Evolutionary conservation across 768 basidiomycete genomes (phyloP).

Genomic region (Boletus insuetus): DNA sequence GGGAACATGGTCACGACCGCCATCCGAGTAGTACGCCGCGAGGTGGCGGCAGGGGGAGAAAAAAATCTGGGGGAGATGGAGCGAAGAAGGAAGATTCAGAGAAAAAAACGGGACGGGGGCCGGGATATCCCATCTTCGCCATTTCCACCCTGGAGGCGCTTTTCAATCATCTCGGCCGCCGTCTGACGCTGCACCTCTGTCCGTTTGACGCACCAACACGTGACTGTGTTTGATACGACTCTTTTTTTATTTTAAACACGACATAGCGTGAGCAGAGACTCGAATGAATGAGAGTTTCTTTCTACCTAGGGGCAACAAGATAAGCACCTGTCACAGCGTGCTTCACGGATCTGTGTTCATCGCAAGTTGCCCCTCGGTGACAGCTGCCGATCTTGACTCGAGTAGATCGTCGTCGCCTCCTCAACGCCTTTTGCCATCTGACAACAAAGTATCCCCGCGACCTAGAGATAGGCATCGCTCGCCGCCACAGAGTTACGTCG

Average conservation of each 20-base stretch:
- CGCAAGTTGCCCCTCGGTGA: too few relatives aligned
- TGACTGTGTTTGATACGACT: background rate
- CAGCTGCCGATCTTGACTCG: background rate
- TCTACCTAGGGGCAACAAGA: background rate
- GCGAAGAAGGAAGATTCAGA: slow-evolving; percentile 19
- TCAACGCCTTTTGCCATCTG: too few relatives aligned
- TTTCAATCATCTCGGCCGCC: too few relatives aligned
- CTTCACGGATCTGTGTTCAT: background rate
- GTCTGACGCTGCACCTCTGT: too few relatives aligned
- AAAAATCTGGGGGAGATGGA: slow-evolving; percentile 11
- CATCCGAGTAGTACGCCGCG: slow-evolving; percentile 14
- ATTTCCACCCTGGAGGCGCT: too few relatives aligned
- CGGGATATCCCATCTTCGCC: too few relatives aligned
- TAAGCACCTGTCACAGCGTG: background rate
- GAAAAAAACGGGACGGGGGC: too few relatives aligned
- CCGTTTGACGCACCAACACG: slow-evolving; percentile 1
- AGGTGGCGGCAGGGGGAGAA: background rate
- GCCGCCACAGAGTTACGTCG: too few relatives aligned
- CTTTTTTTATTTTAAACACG: too few relatives aligned
- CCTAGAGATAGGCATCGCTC: background rate
- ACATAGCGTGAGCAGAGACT: too few relatives aligned
- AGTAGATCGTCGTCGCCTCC: background rate
- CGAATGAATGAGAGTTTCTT: too few relatives aligned
- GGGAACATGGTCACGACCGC: slow-evolving; percentile 4
- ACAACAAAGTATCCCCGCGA: too few relatives aligned